Evolutionary conservation across 78 protist genomes (phyloP), one percentile per base, ranked within the genome.

Genomic region (Parvularia atlantis): DNA sequence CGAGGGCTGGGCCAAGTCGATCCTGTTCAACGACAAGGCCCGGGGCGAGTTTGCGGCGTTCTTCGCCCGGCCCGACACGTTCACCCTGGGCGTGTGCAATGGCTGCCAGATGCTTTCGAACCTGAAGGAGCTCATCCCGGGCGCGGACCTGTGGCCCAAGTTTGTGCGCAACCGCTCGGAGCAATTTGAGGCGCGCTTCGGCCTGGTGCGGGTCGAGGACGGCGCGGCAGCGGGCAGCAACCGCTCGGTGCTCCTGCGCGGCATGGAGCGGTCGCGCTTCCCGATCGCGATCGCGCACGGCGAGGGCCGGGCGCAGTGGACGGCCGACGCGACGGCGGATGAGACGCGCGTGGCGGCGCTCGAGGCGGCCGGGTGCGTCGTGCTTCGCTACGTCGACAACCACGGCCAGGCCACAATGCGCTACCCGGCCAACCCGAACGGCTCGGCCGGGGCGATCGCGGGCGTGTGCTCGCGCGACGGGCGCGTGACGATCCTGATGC

Each of bases 1-100:
- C 44, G 82, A 82, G 66, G 97, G 97, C 36, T 88, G 96, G 92
- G 92, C 96, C 0, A 63, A 26, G 57, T 30, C 82, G 28, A 76
- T 79, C 52, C 73, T 46, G 53, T 79, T 66, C 76, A 73, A 80
- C 64, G 48, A 16, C 28, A 19, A 40, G 13, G 72, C 81, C 3
- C 11, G 67, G 60, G 1, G 71, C 56, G 41, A 84, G 79, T 84
- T 92, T 53, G 73, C 41, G 33, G 61, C 30, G 10, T 92, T 89
- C 77, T 69, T 70, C 77, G 40, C 20, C 31, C 83, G 94, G n/a
- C 9, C n/a, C 3, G 91, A 92, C 71, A 87, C 91, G 11, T 92
- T 92, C 82, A 66, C 88, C 41, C 86, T 93, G 24, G 97, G 97
- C 68, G 83, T 93, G 16, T 93, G 97, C 81, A 93, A 93, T 75